Base-by-base conservation (phyloP, 208 protist species). In the Zelonia costaricensis region DNA sequence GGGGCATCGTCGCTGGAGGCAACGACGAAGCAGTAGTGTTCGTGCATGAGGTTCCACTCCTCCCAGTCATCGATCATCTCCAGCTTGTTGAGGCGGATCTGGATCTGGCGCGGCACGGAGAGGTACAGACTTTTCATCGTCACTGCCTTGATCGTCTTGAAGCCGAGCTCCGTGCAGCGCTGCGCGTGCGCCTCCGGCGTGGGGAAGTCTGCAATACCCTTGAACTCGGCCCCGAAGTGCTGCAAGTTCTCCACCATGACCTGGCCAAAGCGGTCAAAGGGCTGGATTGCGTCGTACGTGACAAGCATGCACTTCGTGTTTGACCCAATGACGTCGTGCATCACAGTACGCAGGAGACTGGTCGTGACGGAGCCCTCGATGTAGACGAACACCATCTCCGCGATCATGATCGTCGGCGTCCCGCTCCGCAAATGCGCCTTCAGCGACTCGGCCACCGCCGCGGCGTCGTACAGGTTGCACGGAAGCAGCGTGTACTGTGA, bases 61-160 rank as follows among this genome's bases (percentile, higher is more conserved):
- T 96, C 91, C 87, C 88, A 96, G 69, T 96, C 91, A 57, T 96
- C 91, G 8, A 96, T 86, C 70, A 94, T 94, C 71, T 96, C 91
- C 15, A 96, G 73, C 51, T 85, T 84, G 62, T 84, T 85, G 10
- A 96, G 72, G 49, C 71, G 76, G 27, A 74, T 75, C 60, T 84
- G 72, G 18, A 66, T 69, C 7, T 87, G 74, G 45, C 70, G 78
- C 10, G 91, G 91, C 8, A 96, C 91, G 35, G 67, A 62, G 25
- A 94, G 63, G 52, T 94, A 96, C 2, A 96, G 74, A 49, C 76
- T 65, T 51, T 71, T 76, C 91, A 96, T 96, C 1, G 86, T 82
- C 48, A 73, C 61, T 2, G 82, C 80, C 69, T 77, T 71, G n/a
- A 85, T 81, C 10, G 55, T 59, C 31, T 66, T 76, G 55, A 96